phyloP scores from a whole-genome alignment of 2,329 filamentous ascomycete species.

The Cryphonectria radicalis region DNA sequence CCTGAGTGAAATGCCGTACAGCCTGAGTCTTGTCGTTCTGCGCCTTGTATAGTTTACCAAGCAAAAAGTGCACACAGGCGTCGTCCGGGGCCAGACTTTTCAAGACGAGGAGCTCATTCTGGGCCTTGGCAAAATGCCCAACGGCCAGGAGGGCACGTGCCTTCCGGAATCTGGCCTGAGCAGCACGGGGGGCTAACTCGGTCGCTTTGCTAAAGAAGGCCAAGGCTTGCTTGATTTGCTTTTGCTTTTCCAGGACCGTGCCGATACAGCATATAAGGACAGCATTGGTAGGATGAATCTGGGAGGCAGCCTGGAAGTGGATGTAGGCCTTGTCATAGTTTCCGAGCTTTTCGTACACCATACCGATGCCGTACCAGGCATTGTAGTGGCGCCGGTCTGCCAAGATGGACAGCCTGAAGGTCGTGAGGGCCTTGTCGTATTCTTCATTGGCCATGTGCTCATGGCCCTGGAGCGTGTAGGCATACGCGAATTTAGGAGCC shows the following conservation, averaged over 20 bases:
- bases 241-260: constrained; percentile 84
- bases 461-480: constrained; percentile 93
- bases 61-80: constrained; percentile 91
- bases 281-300: constrained; percentile 92
- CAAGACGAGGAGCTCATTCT: constrained; percentile 82
- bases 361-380: constrained; percentile 90
- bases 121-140: constrained; percentile 70
- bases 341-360: constrained; percentile 87
- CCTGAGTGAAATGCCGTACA: constrained; percentile 93
- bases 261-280: constrained; percentile 93
- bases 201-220: constrained; percentile 82
- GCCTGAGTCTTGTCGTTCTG: constrained; percentile 76
- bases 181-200: constrained; percentile 77
- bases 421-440: constrained; percentile 88
- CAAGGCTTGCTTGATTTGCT: constrained; percentile 78
- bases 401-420: constrained; percentile 83
- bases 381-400: constrained; percentile 93
- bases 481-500: constrained; percentile 89
- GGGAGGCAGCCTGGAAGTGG: constrained; percentile 85
- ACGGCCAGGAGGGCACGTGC: constrained; percentile 83
- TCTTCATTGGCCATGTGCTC: constrained; percentile 96
- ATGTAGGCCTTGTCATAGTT: constrained; percentile 89
- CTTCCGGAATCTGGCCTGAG: constrained; percentile 90
- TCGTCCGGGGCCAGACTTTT: constrained; percentile 93
- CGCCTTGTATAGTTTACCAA: constrained; percentile 80